A percentile compares a stretch with the other conserved stretches of the same genome.
phyloP scores from a whole-genome alignment of 768 basidiomycete genomes.

The Suillus plorans region DNA sequence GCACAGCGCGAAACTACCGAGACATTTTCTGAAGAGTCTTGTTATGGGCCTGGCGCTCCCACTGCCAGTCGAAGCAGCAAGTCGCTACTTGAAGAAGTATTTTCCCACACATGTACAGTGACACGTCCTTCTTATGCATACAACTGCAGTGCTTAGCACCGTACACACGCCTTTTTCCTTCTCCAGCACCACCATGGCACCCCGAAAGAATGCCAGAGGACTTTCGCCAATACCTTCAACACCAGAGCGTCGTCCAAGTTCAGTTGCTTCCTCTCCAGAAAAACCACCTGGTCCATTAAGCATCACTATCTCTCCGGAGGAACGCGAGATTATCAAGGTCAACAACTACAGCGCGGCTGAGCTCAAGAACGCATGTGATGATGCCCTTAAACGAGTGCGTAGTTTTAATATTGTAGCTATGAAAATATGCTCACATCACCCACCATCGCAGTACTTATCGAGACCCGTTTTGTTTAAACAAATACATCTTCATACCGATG shows the following conservation, averaged over 20 bases:
- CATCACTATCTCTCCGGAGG: conserved; percentile 40
- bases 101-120: background rate
- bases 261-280: conserved; percentile 22
- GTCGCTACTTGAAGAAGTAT: background rate
- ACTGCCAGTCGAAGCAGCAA: background rate
- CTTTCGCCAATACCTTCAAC: conserved; percentile 13
- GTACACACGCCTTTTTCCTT: conserved; percentile 17
- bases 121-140: background rate
- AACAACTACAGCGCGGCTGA: conserved; percentile 59
- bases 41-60: background rate
- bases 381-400: conserved; percentile 84
- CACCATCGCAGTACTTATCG: conserved; percentile 65
- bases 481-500: conserved; percentile 84
- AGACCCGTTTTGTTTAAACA: conserved; percentile 83
- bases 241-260: conserved; percentile 26
- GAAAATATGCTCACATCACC: background rate
- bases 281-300: conserved; percentile 57
- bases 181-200: conserved; percentile 19
- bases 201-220: conserved; percentile 17
- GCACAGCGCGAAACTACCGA: background rate
- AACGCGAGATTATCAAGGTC: conserved; percentile 58
- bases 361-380: conserved; percentile 77
- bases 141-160: background rate
- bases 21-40: background rate
- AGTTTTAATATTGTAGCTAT: background rate